A percentile compares a stretch with the other conserved stretches of the same genome.
Conservation (phyloP, 225 moss, liverwort and hornwort species). For the Takakia lepidozioides region DNA sequence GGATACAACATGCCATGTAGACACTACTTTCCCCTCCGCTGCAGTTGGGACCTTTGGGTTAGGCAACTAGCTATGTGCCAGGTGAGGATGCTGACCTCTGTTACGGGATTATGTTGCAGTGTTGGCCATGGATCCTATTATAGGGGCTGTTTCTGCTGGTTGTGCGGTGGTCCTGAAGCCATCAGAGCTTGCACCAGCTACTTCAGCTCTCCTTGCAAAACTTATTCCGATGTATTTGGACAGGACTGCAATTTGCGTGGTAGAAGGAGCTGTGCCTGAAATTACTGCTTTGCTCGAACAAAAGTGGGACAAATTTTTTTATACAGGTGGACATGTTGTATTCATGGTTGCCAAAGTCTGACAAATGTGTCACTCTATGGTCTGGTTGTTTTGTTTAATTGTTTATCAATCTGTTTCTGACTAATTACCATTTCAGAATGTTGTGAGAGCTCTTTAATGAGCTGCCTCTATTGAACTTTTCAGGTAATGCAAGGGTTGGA, state of each 20-base stretch:
- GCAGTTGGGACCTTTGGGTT: too few species aligned
- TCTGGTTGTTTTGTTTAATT: background rate
- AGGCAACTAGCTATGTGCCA: too few species aligned
- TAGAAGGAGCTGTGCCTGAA: slow-evolving; percentile 55
- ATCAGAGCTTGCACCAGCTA: slow-evolving; percentile 57
- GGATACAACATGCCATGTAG: too few species aligned
- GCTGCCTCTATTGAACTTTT: background rate
- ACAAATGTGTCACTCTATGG: background rate
- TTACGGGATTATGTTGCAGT: slow-evolving; percentile 15
- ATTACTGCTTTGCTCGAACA: slow-evolving; percentile 41
- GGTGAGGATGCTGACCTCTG: too few species aligned
- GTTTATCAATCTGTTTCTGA: background rate
- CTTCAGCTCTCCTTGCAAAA: slow-evolving; percentile 44
- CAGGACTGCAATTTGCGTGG: slow-evolving; percentile 35
- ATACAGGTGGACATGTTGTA: slow-evolving; percentile 30
- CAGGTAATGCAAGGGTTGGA: slow-evolving; percentile 57
- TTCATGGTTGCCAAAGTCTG: background rate
- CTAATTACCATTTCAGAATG: background rate
- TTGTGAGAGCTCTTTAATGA: background rate
- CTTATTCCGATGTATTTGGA: slow-evolving; percentile 62
- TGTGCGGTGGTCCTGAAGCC: slow-evolving; percentile 67
- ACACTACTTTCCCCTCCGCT: too few species aligned
- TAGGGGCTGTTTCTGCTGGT: slow-evolving; percentile 64
- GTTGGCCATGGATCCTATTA: slow-evolving; percentile 46
- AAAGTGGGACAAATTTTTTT: slow-evolving; percentile 79